These are phyloP conservation scores for Podaxis sp. DNA, from an alignment of 768 basidiomycete species.

Conservation along the genomic window DNA sequence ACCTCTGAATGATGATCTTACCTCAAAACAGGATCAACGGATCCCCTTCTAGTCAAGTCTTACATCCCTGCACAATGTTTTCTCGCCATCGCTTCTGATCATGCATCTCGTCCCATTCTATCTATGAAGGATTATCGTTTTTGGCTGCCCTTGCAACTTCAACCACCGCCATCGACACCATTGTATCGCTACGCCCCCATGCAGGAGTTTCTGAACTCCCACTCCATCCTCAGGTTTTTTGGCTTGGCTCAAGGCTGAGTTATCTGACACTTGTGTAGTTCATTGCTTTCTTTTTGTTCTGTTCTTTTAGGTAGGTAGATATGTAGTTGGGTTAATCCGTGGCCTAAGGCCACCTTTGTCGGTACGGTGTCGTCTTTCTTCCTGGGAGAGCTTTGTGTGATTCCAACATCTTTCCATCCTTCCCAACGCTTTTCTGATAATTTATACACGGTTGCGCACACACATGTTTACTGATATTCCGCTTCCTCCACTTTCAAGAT, in stretches of 20 bases:
- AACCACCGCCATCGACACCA: constrained; percentile 1
- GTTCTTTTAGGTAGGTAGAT: constrained; percentile 14
- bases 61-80: not conserved
- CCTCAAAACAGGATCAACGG: not conserved
- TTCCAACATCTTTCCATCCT: constrained; percentile 2
- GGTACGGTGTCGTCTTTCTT: constrained; percentile 9
- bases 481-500: not conserved
- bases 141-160: not conserved
- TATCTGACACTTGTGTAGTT: constrained; percentile 2
- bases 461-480: not conserved
- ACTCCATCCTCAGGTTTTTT: not conserved
- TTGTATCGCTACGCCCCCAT: constrained; percentile 11
- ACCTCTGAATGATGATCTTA: not conserved
- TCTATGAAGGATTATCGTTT: constrained; percentile 11
- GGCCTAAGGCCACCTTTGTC: constrained; percentile 13
- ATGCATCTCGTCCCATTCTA: constrained; percentile 12
- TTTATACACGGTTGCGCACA: constrained; percentile 6
- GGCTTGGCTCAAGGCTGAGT: constrained; percentile 13
- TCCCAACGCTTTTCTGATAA: constrained; percentile 7
- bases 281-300: constrained; percentile 3
- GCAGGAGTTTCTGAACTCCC: not conserved
- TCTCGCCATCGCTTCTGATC: constrained; percentile 6
- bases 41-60: not conserved
- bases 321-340: constrained; percentile 12
- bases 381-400: constrained; percentile 6